These are phyloP conservation scores for Cubamyces sp. DNA, from an alignment of 768 basidiomycete genomes.

Conservation along the genomic window DNA sequence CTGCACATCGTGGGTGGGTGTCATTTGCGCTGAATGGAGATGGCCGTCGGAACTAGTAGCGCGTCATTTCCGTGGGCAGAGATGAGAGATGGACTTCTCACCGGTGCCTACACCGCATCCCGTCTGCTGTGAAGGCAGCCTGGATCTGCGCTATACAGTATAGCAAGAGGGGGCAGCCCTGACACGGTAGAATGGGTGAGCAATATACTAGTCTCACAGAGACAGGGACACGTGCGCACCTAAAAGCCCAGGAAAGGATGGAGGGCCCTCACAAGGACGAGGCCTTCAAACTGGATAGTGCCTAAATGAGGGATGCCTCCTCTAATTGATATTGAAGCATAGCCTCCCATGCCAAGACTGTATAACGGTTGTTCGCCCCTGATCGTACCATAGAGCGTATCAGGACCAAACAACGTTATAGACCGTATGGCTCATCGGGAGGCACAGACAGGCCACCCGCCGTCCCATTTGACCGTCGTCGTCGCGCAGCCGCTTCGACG, in stretches of 20 bases:
- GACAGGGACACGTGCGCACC: neutral
- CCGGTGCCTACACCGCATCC: neutral
- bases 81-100: neutral
- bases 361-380: slow-evolving; percentile 9
- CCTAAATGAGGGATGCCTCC: slow-evolving; percentile 1
- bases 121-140: neutral
- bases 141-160: neutral
- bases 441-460: neutral
- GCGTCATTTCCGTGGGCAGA: slow-evolving; percentile 3
- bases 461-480: neutral
- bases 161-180: neutral
- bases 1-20: neutral
- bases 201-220: neutral
- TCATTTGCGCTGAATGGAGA: neutral
- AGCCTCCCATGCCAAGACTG: slow-evolving; percentile 3
- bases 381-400: neutral
- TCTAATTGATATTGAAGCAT: slow-evolving; percentile 4
- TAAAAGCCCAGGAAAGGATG: neutral
- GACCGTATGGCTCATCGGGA: neutral
- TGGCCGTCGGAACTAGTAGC: neutral
- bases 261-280: neutral
- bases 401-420: neutral
- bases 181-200: neutral
- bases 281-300: neutral
- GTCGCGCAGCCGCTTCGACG: slow-evolving; percentile 5